phyloP scores from a whole-genome alignment of 805 yeast genomes.

The Sugiyamaella americana region DNA sequence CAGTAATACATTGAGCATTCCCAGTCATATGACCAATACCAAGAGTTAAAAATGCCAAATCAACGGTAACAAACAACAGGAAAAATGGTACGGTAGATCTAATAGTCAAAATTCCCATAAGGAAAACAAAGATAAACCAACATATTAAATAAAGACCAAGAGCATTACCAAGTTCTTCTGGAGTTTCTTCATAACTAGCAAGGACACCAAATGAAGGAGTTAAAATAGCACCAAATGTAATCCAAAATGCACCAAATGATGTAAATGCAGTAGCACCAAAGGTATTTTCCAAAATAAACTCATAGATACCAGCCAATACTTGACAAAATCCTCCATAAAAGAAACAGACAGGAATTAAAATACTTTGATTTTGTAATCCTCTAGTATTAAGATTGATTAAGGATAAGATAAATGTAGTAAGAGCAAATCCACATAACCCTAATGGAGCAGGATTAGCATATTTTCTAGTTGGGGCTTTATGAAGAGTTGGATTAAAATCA shows the following conservation, averaged over 20 bases:
- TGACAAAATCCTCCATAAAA: slow-evolving; percentile 62
- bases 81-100: slow-evolving; percentile 63
- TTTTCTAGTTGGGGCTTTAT: slow-evolving; percentile 51
- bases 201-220: slow-evolving; percentile 55
- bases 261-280: slow-evolving; percentile 61
- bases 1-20: slow-evolving; percentile 37
- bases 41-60: slow-evolving; percentile 50
- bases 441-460: slow-evolving; percentile 64
- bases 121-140: slow-evolving; percentile 58
- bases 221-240: slow-evolving; percentile 54
- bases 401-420: slow-evolving; percentile 56
- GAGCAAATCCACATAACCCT: slow-evolving; percentile 55
- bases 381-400: slow-evolving; percentile 50
- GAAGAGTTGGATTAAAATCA: slow-evolving; percentile 64
- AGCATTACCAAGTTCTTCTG: slow-evolving; percentile 39
- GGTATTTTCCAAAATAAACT: slow-evolving; percentile 54
- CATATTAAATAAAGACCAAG: slow-evolving; percentile 56
- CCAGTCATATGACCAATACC: slow-evolving; percentile 24
- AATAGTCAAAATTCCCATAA: slow-evolving; percentile 48
- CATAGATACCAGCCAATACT: slow-evolving; percentile 61
- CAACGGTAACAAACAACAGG: slow-evolving; percentile 46
- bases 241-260: slow-evolving; percentile 68
- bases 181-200: slow-evolving; percentile 42
- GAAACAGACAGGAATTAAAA: slow-evolving; percentile 50
- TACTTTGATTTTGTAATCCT: slow-evolving; percentile 46